Percentiles rank a stretch among this genome's conserved stretches.
These are phyloP conservation scores for Gaertneriomyces sp. DNA, from an alignment of 192 early-diverging fungal species.

Conservation along the genomic window DNA sequence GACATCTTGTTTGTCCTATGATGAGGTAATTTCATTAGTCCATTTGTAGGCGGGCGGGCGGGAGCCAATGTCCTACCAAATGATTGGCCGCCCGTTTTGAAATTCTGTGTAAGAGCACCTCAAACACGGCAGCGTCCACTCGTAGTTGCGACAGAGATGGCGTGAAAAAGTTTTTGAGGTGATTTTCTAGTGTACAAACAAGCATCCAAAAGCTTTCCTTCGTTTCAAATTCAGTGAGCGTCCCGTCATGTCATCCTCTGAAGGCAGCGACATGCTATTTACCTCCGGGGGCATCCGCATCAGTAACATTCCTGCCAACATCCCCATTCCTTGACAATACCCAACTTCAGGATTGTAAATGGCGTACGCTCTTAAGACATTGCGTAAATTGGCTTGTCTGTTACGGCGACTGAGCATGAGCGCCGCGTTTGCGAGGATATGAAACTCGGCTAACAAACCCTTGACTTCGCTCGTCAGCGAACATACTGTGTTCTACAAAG, in stretches of 20 bases:
- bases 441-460: conserved; percentile 25
- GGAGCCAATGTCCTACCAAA: conserved; percentile 42
- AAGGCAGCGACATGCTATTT: background rate
- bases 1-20: conserved; percentile 66
- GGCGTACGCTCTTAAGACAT: conserved; percentile 80
- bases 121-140: conserved; percentile 81
- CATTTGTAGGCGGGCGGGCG: too few species aligned
- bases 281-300: conserved; percentile 73
- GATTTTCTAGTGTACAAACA: conserved; percentile 67
- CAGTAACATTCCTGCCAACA: conserved; percentile 84
- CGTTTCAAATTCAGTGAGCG: conserved; percentile 3
- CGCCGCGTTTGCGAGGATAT: too few species aligned
- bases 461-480: conserved; percentile 58
- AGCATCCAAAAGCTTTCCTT: conserved; percentile 89
- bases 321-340: conserved; percentile 97
- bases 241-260: background rate
- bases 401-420: too few species aligned
- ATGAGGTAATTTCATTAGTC: too few species aligned
- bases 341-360: conserved; percentile 80
- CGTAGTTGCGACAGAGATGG: conserved; percentile 68
- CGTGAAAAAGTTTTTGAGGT: conserved; percentile 77
- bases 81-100: conserved; percentile 65
- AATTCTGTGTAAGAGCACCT: conserved; percentile 65
- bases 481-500: conserved; percentile 68
- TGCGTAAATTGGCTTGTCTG: conserved; percentile 74